Base-by-base conservation (phyloP, 257 asterid species). In the Ligustrum vulgare region DNA sequence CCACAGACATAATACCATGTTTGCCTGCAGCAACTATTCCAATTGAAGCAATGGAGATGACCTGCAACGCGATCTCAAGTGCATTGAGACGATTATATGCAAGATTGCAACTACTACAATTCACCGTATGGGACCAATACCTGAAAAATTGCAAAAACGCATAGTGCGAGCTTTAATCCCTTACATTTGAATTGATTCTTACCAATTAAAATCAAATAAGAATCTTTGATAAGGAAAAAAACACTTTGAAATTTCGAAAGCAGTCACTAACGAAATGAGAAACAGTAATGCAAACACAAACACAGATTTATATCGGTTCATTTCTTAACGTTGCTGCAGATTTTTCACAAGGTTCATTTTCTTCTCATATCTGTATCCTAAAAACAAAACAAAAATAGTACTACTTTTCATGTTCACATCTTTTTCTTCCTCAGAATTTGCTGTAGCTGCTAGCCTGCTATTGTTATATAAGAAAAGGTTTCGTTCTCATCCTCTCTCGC, bases 51-150 rank as follows among this genome's bases (percentile, higher is more conserved):
- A 94, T 20, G 23, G 93, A 81, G 65, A 83, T 31, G 33, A 91
- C 88, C 70, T 89, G 96, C 77, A 94, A 78, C 13, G 63, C 86
- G 7, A 89, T 45, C 88, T 88, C 91, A 22, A 85, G 73, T 6
- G 75, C 85, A 43, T 81, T 87, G 34, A 92, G 90, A 72, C 78
- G 32, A 79, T 86, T 89, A 80, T 94, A 82, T 3, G 96, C 99
- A 1, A 32, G 16, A 22, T 75, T 86, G 89, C 98, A 92, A 72
- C 98, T 94, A 51, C 85, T 84, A 76, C 98, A 94, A 13, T 15
- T 86, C 81, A 87, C 89, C 2, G 96, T 90, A 71, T 94, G 98
- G 5, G 86, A 71, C 99, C 96, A 88, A 73, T 92, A 92, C 90
- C 99, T 94, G 89, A 75, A 80, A 69, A 43, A 70, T 70, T 9